phyloP scores from a whole-genome alignment of 2,329 filamentous ascomycete genomes.

The Sphaerulina populicola region DNA sequence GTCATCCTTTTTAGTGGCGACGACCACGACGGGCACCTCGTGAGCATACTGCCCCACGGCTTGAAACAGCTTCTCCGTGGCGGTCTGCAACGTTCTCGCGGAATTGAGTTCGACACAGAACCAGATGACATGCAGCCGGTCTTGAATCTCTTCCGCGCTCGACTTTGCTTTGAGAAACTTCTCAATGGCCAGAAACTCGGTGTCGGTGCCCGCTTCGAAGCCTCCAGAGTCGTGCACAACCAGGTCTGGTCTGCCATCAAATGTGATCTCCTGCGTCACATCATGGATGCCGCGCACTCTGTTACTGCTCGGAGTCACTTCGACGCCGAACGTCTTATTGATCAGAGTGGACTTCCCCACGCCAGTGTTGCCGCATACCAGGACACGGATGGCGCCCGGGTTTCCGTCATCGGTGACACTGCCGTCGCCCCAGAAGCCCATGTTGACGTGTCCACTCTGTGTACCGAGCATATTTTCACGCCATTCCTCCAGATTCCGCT shows the following conservation, averaged over 20 bases:
- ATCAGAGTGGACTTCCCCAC: conserved; percentile 16
- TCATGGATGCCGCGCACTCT: conserved; percentile 30
- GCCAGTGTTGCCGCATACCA: conserved; percentile 26
- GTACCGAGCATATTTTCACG: conserved; percentile 22
- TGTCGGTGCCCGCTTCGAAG: conserved; percentile 31
- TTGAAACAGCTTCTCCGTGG: conserved; percentile 30
- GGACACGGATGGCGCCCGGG: conserved; percentile 28
- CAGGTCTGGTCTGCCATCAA: conserved; percentile 30
- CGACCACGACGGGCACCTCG: conserved; percentile 31
- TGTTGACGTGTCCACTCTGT: conserved; percentile 16
- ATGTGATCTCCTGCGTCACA: conserved; percentile 29
- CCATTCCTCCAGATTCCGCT: conserved; percentile 24
- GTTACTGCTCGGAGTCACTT: conserved; percentile 26
- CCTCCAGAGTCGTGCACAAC: conserved; percentile 34
- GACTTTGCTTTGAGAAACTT: conserved; percentile 30
- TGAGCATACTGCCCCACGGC: conserved; percentile 28
- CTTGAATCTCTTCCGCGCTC: conserved; percentile 25
- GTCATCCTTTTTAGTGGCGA: conserved; percentile 33
- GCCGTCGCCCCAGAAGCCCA: conserved; percentile 26
- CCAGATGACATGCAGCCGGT: conserved; percentile 32
- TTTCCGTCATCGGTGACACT: conserved; percentile 13
- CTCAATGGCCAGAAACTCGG: conserved; percentile 26
- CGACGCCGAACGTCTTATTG: conserved; percentile 26
- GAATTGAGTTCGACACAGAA: conserved; percentile 34
- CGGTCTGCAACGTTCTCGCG: conserved; percentile 30